Conservation (phyloP, 1,139 yeast species). For the Yamadazyma pseudoaaseri region DNA sequence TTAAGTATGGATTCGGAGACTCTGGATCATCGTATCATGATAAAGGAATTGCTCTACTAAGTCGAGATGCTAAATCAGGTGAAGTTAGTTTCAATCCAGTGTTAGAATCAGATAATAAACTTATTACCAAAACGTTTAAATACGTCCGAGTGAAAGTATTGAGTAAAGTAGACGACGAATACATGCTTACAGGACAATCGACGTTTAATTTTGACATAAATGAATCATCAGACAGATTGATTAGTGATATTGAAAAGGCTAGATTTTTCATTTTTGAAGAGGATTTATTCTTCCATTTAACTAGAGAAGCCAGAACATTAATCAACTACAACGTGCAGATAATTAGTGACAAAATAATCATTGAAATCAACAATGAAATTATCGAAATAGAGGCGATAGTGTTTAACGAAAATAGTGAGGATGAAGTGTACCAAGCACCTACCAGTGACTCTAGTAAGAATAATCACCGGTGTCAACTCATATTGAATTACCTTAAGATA, state of each 20-base stretch:
- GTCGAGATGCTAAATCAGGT: constrained; percentile 37
- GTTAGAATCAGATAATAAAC: constrained; percentile 17
- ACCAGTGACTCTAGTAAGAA: constrained; percentile 31
- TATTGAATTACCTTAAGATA: constrained; percentile 52
- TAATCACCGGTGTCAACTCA: constrained; percentile 50
- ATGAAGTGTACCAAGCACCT: constrained; percentile 34
- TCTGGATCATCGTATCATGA: constrained; percentile 79
- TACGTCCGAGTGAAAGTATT: constrained; percentile 54
- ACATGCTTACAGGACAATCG: constrained; percentile 49
- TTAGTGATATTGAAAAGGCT: constrained; percentile 57
- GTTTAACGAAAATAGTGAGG: constrained; percentile 44
- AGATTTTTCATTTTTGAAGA: constrained; percentile 81
- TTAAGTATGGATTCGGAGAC: constrained; percentile 88
- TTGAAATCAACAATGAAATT: constrained; percentile 65
- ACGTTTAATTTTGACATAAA: constrained; percentile 22
- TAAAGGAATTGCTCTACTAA: constrained; percentile 70
- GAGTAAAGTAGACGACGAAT: constrained; percentile 53
- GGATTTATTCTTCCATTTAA: constrained; percentile 69
- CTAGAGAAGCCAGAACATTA: constrained; percentile 71
- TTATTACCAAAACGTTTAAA: constrained; percentile 31
- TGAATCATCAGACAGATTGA: constrained; percentile 38
- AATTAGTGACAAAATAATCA: constrained; percentile 61
- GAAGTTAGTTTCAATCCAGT: constrained; percentile 35
- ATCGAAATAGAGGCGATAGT: constrained; percentile 69
- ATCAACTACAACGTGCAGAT: constrained; percentile 73